Percentiles rank a stretch among this genome's conserved stretches.
These are phyloP conservation scores for Myriosclerotinia curreyana DNA, from an alignment of 2,329 filamentous ascomycete species.

Conservation along the genomic window DNA sequence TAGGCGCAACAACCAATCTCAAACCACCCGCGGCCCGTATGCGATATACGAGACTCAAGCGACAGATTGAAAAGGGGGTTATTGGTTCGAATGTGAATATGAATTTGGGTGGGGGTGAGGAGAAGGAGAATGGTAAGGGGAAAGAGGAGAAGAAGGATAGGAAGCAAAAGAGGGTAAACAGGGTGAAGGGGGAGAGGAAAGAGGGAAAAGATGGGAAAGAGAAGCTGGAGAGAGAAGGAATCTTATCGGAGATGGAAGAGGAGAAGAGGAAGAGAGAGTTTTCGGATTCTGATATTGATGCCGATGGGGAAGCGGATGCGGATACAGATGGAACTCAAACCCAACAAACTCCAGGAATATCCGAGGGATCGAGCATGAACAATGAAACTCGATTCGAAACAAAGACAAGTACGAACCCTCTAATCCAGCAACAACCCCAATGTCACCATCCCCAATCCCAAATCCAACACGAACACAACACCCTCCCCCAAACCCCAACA, in stretches of 20 bases:
- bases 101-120: conserved; percentile 21
- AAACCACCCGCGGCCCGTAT: conserved; percentile 42
- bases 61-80: conserved; percentile 38
- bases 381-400: too few relatives aligned
- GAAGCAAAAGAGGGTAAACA: background rate
- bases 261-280: background rate
- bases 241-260: background rate
- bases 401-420: too few relatives aligned
- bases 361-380: too few relatives aligned
- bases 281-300: background rate
- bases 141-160: background rate
- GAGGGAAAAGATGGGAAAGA: background rate
- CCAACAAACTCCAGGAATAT: background rate
- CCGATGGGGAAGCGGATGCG: conserved; percentile 8
- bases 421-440: background rate
- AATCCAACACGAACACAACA: background rate
- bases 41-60: conserved; percentile 41
- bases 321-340: background rate
- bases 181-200: background rate
- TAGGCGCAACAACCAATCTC: conserved; percentile 39
- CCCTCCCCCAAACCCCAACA: background rate
- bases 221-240: too few relatives aligned
- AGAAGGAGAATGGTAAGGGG: conserved; percentile 12
- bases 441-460: background rate
- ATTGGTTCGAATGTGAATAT: conserved; percentile 32